phyloP scores from a whole-genome alignment of 208 protist species.

The Naegleria fowleri region DNA sequence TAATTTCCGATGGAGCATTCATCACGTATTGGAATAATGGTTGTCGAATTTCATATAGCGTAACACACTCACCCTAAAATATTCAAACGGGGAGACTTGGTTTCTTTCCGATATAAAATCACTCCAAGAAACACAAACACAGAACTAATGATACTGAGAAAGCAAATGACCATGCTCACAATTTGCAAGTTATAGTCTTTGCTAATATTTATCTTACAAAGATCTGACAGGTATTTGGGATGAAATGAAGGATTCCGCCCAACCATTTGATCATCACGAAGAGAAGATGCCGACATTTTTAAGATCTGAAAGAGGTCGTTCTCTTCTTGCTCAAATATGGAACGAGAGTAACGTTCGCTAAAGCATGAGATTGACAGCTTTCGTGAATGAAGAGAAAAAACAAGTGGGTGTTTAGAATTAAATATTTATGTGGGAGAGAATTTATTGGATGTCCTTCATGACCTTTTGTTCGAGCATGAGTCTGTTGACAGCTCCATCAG shows the following conservation, averaged over 20 bases:
- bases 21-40: too few relatives aligned
- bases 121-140: not conserved
- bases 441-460: conserved; percentile 34
- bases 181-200: not conserved
- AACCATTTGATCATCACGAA: too few relatives aligned
- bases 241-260: not conserved
- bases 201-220: not conserved
- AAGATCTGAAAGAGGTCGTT: too few relatives aligned
- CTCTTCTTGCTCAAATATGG: too few relatives aligned
- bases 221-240: not conserved
- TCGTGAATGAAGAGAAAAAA: too few relatives aligned
- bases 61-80: not conserved
- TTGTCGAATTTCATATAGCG: too few relatives aligned
- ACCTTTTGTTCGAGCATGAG: conserved; percentile 53
- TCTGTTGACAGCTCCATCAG: conserved; percentile 88
- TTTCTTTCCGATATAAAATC: not conserved
- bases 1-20: not conserved
- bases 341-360: too few relatives aligned
- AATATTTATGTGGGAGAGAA: not conserved
- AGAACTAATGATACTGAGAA: not conserved
- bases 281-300: too few relatives aligned
- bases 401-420: not conserved
- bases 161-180: not conserved
- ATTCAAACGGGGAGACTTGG: not conserved
- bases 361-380: too few relatives aligned